A percentile compares a stretch with the other conserved stretches of the same genome.
Evolutionary conservation across 805 yeast species (phyloP).

Genomic region (Metschnikowia amazonensis): DNA sequence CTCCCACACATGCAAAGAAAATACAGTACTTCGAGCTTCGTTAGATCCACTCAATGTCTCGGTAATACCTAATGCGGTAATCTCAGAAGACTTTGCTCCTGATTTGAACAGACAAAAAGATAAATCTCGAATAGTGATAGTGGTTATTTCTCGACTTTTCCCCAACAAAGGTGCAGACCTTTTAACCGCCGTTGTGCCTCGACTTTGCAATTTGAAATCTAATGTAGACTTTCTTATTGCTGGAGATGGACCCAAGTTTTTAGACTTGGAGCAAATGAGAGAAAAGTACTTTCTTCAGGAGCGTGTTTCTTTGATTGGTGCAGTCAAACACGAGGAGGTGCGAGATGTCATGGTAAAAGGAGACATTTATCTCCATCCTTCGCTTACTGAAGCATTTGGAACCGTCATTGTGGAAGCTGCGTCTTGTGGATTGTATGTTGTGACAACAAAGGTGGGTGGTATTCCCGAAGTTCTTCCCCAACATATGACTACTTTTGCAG

Average conservation of each 20-base stretch:
- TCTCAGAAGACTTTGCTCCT: constrained; percentile 76
- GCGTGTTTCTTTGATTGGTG: constrained; percentile 79
- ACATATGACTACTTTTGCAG: constrained; percentile 89
- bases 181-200: constrained; percentile 77
- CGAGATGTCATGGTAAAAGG: constrained; percentile 91
- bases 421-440: constrained; percentile 88
- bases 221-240: constrained; percentile 81
- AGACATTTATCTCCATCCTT: constrained; percentile 88
- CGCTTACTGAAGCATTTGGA: constrained; percentile 96
- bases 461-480: constrained; percentile 93
- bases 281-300: constrained; percentile 84
- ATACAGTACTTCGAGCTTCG: constrained; percentile 83
- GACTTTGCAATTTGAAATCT: constrained; percentile 60
- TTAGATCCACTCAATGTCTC: constrained; percentile 74
- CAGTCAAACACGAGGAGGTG: constrained; percentile 88
- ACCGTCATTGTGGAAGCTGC: constrained; percentile 97
- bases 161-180: constrained; percentile 97
- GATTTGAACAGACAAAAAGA: constrained; percentile 14
- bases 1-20: constrained; percentile 93
- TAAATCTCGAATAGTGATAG: constrained; percentile 58
- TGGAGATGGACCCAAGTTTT: constrained; percentile 94
- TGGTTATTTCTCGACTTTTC: constrained; percentile 84
- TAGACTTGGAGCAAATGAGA: constrained; percentile 93
- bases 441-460: constrained; percentile 95
- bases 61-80: constrained; percentile 95